A percentile compares a stretch with the other conserved stretches of the same genome.
These are phyloP conservation scores for Stentor coeruleus DNA, from an alignment of 73 alveolate species.

Conservation along the genomic window DNA sequence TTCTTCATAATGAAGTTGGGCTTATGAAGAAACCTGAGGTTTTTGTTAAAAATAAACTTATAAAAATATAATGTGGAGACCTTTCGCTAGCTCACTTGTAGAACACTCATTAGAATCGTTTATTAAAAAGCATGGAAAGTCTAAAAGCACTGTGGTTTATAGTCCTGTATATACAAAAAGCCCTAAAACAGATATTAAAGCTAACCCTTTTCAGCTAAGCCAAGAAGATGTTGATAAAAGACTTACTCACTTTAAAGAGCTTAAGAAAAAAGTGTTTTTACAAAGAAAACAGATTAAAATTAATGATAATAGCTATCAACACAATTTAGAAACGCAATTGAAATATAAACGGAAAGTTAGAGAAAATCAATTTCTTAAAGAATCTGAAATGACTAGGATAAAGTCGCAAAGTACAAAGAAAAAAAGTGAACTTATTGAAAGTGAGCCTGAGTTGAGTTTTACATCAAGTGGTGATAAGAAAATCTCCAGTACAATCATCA, in stretches of 20 bases:
- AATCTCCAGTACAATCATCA: too few relatives aligned
- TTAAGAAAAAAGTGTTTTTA: neutral
- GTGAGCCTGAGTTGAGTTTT: too few relatives aligned
- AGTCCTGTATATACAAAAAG: too few relatives aligned
- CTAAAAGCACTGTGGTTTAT: neutral
- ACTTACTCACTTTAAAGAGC: neutral
- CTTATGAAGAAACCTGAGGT: neutral
- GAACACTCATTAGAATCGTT: neutral
- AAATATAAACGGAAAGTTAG: too few relatives aligned
- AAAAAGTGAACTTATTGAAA: too few relatives aligned
- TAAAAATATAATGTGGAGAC: conserved; percentile 5
- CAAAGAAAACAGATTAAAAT: neutral
- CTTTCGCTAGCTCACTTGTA: neutral
- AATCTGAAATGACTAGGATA: too few relatives aligned
- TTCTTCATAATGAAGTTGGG: conserved; percentile 26
- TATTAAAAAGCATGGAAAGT: neutral
- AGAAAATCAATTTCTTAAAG: too few relatives aligned
- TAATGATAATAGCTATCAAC: neutral
- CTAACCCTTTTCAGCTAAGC: neutral
- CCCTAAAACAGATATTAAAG: neutral
- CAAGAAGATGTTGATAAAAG: neutral
- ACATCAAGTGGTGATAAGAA: too few relatives aligned
- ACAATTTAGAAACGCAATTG: neutral
- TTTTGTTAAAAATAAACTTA: neutral
- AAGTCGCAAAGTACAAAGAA: too few relatives aligned